phyloP scores from a whole-genome alignment of 345 rosid species.

The Triadica sebifera region DNA sequence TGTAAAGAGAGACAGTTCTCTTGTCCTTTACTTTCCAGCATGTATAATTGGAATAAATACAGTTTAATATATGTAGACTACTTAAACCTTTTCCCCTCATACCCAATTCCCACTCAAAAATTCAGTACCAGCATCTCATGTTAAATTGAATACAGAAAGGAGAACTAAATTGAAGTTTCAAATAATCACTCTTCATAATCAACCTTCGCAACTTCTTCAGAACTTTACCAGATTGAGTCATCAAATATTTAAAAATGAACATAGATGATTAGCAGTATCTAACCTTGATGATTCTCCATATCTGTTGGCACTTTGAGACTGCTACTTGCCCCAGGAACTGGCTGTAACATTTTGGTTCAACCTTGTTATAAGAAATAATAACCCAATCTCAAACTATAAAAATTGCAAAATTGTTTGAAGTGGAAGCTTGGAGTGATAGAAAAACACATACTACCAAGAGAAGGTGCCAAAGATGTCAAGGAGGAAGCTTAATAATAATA shows the following conservation, averaged over 20 bases:
- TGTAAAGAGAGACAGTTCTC: neutral
- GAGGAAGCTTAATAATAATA: neutral
- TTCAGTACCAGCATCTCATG: neutral
- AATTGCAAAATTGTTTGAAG: neutral
- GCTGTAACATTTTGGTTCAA: constrained; percentile 40
- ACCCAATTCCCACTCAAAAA: neutral
- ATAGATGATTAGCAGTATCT: constrained; percentile 27
- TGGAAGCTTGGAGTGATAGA: neutral
- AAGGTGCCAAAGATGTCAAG: neutral
- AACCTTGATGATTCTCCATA: constrained; percentile 64
- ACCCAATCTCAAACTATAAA: constrained; percentile 11
- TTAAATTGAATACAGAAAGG: constrained; percentile 9
- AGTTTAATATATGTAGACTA: neutral
- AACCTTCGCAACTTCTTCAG: constrained; percentile 6
- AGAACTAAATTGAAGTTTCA: neutral
- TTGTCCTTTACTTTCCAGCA: neutral
- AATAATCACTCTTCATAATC: neutral
- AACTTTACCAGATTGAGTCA: constrained; percentile 18
- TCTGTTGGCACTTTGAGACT: constrained; percentile 51
- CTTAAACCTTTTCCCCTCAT: neutral
- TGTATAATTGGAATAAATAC: neutral
- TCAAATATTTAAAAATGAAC: constrained; percentile 23
- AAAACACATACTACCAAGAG: neutral
- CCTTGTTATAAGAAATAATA: constrained; percentile 1
- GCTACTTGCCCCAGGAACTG: constrained; percentile 63